Percentiles rank a stretch among this genome's conserved stretches.
Conservation (phyloP, 2,329 filamentous ascomycete species). For the Ophiostoma triangulosporum region DNA sequence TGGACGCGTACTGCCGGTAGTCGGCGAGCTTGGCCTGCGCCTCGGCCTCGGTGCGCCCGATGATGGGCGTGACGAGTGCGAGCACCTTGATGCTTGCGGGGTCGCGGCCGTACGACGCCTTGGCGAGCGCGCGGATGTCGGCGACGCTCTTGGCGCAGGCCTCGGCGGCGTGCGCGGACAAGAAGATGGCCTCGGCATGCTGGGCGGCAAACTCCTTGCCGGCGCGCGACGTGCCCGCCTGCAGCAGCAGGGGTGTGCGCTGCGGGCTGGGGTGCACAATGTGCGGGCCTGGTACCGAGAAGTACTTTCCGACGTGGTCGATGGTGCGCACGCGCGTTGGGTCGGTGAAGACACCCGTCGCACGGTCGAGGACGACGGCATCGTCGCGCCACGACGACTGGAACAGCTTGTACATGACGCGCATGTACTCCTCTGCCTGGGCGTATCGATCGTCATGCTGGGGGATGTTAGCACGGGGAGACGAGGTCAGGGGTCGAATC, state of each 20-base stretch:
- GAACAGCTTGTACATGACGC: slow-evolving; percentile 15
- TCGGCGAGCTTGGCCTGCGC: slow-evolving; percentile 33
- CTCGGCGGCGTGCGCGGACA: slow-evolving; percentile 12
- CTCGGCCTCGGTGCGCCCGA: slow-evolving; percentile 14
- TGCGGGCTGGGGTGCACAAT: slow-evolving; percentile 9
- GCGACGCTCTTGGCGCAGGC: slow-evolving; percentile 10
- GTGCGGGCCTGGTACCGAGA: slow-evolving; percentile 17
- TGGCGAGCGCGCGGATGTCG: slow-evolving; percentile 27
- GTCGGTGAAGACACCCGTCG: slow-evolving; percentile 5
- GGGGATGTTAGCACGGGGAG: background rate
- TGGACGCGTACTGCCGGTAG: slow-evolving; percentile 44
- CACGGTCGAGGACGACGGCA: slow-evolving; percentile 10
- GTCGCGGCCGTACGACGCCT: slow-evolving; percentile 11
- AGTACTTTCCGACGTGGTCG: slow-evolving; percentile 10
- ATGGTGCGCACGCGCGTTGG: slow-evolving; percentile 11
- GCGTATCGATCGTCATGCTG: slow-evolving; percentile 16
- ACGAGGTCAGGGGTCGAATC: too few species aligned
- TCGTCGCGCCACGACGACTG: slow-evolving; percentile 12
- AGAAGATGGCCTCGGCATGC: slow-evolving; percentile 17
- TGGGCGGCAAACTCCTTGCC: slow-evolving; percentile 16
- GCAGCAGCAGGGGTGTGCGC: slow-evolving; percentile 15
- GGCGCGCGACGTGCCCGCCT: slow-evolving; percentile 15
- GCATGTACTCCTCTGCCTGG: slow-evolving; percentile 15
- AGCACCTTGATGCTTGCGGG: slow-evolving; percentile 15
- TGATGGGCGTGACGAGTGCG: slow-evolving; percentile 14